Evolutionary conservation across 208 protist genomes (phyloP).

Genomic region (Tetramitus jugosus): DNA sequence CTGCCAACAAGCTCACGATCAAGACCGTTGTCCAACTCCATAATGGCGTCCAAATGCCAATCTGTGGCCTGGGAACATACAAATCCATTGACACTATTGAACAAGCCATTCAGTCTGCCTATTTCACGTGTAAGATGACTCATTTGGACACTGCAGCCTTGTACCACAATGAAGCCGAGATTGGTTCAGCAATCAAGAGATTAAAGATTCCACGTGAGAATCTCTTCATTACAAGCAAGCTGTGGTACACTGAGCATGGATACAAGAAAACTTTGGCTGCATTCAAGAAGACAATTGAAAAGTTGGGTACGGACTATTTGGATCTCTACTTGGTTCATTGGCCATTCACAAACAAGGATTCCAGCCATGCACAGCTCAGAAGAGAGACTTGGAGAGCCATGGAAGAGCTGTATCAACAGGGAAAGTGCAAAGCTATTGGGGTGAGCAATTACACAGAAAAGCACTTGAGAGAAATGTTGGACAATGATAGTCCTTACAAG

Average conservation of each 20-base stretch:
- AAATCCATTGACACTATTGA: conserved; percentile 38
- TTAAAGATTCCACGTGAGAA: conserved; percentile 59
- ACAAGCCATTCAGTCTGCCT: conserved; percentile 47
- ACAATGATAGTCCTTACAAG: conserved; percentile 14
- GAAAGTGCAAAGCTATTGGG: conserved; percentile 61
- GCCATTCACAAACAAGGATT: conserved; percentile 55
- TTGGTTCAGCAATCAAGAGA: conserved; percentile 51
- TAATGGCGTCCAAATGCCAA: conserved; percentile 56
- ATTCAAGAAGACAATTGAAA: conserved; percentile 52
- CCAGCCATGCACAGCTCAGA: background rate
- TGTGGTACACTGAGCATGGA: conserved; percentile 44
- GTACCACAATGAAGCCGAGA: conserved; percentile 71
- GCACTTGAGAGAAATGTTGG: conserved; percentile 39
- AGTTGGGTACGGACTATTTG: conserved; percentile 70
- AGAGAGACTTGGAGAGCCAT: conserved; percentile 62
- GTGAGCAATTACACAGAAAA: conserved; percentile 68
- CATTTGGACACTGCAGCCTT: conserved; percentile 70
- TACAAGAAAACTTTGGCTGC: conserved; percentile 34
- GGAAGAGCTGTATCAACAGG: conserved; percentile 60
- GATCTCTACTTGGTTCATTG: conserved; percentile 92
- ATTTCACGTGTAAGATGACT: conserved; percentile 57
- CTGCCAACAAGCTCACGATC: too few relatives aligned
- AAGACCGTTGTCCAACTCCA: too few relatives aligned
- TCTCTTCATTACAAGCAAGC: conserved; percentile 72
- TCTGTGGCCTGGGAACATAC: conserved; percentile 68